Percentiles rank a stretch among this genome's conserved stretches.
Conservation (phyloP, 495 filamentous ascomycete genomes). For the Neohortaea acidophila region DNA sequence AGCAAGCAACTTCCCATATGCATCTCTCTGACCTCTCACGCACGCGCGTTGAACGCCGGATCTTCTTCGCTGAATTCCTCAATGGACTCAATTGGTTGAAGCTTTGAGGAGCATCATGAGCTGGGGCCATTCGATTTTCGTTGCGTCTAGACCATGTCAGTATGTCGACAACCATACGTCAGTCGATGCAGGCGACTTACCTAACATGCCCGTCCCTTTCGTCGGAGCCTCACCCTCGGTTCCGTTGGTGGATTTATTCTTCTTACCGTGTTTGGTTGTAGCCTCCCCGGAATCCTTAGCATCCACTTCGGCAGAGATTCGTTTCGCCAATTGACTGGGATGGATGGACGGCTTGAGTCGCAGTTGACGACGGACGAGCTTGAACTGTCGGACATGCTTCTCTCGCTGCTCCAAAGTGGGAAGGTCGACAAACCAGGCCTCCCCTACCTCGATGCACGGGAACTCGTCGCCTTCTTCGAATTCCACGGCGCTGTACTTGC, state of each 20-base stretch:
- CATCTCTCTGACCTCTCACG: no score
- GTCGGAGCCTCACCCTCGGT: neutral
- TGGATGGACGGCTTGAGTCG: neutral
- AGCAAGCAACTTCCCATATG: no score
- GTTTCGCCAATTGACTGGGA: neutral
- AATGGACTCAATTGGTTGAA: no score
- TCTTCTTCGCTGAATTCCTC: no score
- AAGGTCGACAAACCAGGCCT: neutral
- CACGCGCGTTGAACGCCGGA: no score
- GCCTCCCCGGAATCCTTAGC: neutral
- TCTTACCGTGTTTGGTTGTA: neutral
- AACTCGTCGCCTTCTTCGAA: neutral
- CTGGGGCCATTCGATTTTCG: constrained; percentile 1
- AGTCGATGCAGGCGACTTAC: neutral
- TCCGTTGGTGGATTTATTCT: no score
- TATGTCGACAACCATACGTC: neutral
- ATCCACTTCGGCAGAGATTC: neutral
- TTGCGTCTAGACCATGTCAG: neutral
- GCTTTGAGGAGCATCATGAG: neutral
- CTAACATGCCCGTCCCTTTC: neutral
- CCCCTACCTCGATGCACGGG: neutral
- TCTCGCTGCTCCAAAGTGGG: neutral
- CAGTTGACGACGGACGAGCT: neutral
- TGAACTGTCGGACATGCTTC: neutral
- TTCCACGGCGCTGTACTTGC: neutral